phyloP scores from a whole-genome alignment of 169 alveolate genomes.

The Plasmodium gonderi region DNA sequence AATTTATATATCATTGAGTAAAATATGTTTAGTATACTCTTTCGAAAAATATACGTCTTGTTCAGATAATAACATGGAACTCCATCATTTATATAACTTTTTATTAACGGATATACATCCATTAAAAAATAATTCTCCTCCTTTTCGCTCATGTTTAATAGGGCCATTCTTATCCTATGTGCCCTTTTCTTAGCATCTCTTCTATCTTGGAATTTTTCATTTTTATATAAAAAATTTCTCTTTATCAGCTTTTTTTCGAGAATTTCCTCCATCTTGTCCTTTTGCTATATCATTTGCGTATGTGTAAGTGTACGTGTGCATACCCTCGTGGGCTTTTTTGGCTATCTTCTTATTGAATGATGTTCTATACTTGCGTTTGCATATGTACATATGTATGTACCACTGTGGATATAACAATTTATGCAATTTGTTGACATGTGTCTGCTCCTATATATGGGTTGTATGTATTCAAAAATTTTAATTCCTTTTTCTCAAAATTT shows the following conservation, averaged over 20 bases:
- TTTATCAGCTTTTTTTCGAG: conserved; percentile 3
- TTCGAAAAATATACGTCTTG: conserved; percentile 10
- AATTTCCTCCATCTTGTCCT: conserved; percentile 14
- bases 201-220: conserved; percentile 18
- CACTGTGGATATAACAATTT: neutral
- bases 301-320: neutral
- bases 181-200: neutral
- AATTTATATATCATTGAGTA: conserved; percentile 50
- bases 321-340: neutral
- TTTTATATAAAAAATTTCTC: neutral
- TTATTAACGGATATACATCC: conserved; percentile 56
- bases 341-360: neutral
- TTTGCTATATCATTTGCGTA: neutral
- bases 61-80: conserved; percentile 1
- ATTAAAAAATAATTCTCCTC: conserved; percentile 32
- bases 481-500: conserved; percentile 3
- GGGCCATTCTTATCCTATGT: conserved; percentile 26
- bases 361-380: neutral
- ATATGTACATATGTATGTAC: neutral
- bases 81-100: conserved; percentile 7
- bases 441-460: neutral
- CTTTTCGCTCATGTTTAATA: conserved; percentile 25
- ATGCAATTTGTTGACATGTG: neutral
- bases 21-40: conserved; percentile 27
- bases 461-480: neutral